These are phyloP conservation scores for Trichosanthes cucumerina DNA, from an alignment of 306 rosid genomes.

Conservation along the genomic window DNA sequence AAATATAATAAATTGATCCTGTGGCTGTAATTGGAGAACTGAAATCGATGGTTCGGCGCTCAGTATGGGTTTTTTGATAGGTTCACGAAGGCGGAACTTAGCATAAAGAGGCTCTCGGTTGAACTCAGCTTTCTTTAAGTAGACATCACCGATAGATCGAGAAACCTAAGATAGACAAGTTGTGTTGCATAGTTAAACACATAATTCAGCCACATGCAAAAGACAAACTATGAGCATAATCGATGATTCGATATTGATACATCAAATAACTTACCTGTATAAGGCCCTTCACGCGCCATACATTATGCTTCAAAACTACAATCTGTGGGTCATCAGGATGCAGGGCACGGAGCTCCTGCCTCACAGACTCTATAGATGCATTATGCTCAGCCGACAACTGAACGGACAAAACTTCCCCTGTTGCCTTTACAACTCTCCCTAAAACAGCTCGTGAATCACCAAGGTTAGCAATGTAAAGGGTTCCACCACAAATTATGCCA, in stretches of 20 bases:
- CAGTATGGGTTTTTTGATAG: slow-evolving; percentile 37
- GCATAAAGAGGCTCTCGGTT: slow-evolving; percentile 48
- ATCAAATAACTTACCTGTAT: slow-evolving; percentile 33
- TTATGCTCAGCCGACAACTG: slow-evolving; percentile 50
- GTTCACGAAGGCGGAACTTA: slow-evolving; percentile 46
- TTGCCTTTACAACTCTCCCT: slow-evolving; percentile 45
- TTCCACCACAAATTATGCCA: slow-evolving; percentile 43
- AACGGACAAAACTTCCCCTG: slow-evolving; percentile 48
- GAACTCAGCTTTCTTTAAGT: slow-evolving; percentile 55
- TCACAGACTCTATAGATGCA: slow-evolving; percentile 44
- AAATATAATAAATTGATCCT: slow-evolving; percentile 50
- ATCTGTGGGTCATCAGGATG: slow-evolving; percentile 48
- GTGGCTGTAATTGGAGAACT: slow-evolving; percentile 36
- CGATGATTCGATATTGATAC: not conserved
- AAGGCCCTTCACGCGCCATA: slow-evolving; percentile 56
- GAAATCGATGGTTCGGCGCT: slow-evolving; percentile 49
- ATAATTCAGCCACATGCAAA: not conserved
- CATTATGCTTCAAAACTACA: slow-evolving; percentile 55
- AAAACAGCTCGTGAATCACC: slow-evolving; percentile 64
- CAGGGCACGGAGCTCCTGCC: slow-evolving; percentile 47
- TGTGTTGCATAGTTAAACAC: not conserved
- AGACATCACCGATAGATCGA: slow-evolving; percentile 53
- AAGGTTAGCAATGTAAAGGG: slow-evolving; percentile 41
- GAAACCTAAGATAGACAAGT: slow-evolving; percentile 29
- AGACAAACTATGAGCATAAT: not conserved